Base-by-base conservation (phyloP, 768 basidiomycete genomes). In the Serpula lacrymans region DNA sequence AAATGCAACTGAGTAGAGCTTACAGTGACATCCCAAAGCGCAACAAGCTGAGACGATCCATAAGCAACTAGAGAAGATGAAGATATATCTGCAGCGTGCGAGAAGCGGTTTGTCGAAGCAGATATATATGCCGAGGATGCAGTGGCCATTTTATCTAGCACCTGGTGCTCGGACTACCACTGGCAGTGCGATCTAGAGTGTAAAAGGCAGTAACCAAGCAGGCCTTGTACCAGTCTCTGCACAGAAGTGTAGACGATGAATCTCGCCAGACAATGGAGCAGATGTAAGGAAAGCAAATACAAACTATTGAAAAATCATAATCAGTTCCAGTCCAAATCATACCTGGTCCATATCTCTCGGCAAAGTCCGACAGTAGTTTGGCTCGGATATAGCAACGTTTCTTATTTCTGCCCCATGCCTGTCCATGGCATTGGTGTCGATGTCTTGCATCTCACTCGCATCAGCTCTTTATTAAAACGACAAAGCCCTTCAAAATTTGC, bases 381-480 rank as follows among this genome's bases (percentile, higher is more conserved):
- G n/a, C n/a, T n/a, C n/a, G 82, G 84, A 54, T 87, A 33, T 7
- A n/a, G 21, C 9, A 1, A 16, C 14, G 13, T 37, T 37, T 24
- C 16, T 29, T 31, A 14, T 22, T 16, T 11, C 24, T 28, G 27
- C 16, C 5, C 14, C 37, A 83, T 83, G 84, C 53, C 68, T 48
- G 73, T 90, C 49, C 63, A 87, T 42, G 88, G 88, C 22, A 70
- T 88, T 42, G 88, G 88, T 13, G 78, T 83, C 47, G 89, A 92
- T 57, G 59, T 92, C 34, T 70, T 88, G 21, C 74, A 82, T 52
- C 42, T 86, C 7, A 77, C 84, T 22, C 82, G 89, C 13, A 74
- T 93, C 48, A 54, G 60, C 16, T 56, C 72, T 16, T 52, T 91
- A 18, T 50, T 87, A 9, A 42, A 56, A 5, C 71, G 85, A 14